Percentiles rank a stretch among this genome's conserved stretches.
phyloP scores from a whole-genome alignment of 352 stramenopile species.

The Globisporangium yorkense region DNA sequence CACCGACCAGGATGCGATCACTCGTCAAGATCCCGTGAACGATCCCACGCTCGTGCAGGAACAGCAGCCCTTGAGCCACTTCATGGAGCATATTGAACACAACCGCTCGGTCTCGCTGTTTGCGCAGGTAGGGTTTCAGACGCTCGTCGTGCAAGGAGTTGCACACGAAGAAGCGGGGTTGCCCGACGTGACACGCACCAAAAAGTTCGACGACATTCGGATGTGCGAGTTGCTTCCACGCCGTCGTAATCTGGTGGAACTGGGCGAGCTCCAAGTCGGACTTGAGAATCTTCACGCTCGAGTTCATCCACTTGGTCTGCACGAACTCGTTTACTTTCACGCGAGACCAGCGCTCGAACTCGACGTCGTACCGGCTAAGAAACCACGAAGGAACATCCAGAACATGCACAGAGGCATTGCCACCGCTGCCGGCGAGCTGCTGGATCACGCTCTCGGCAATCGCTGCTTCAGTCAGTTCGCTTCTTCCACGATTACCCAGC shows the following conservation, averaged over 20 bases:
- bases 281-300: constrained; percentile 1
- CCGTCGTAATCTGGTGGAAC: not conserved
- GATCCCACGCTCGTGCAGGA: not conserved
- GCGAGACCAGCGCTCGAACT: constrained; percentile 1
- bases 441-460: not conserved
- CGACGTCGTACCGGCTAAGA: constrained; percentile 3
- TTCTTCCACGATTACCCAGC: not conserved
- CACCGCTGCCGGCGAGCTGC: not conserved
- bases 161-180: constrained; percentile 4
- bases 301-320: not conserved
- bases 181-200: not conserved
- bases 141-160: not conserved
- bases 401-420: no score
- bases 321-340: not conserved
- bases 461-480: not conserved
- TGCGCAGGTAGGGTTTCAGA: not conserved
- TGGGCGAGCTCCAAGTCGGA: not conserved
- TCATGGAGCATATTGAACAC: constrained; percentile 7
- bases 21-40: constrained; percentile 3
- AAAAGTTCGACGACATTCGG: constrained; percentile 2
- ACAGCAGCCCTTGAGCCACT: constrained; percentile 5
- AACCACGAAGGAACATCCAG: not conserved
- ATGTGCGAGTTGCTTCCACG: constrained; percentile 1
- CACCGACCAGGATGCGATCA: constrained; percentile 5
- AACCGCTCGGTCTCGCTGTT: not conserved